These are phyloP conservation scores for Trichoderma asperellum DNA, from an alignment of 2,329 filamentous ascomycete genomes.

Conservation along the genomic window DNA sequence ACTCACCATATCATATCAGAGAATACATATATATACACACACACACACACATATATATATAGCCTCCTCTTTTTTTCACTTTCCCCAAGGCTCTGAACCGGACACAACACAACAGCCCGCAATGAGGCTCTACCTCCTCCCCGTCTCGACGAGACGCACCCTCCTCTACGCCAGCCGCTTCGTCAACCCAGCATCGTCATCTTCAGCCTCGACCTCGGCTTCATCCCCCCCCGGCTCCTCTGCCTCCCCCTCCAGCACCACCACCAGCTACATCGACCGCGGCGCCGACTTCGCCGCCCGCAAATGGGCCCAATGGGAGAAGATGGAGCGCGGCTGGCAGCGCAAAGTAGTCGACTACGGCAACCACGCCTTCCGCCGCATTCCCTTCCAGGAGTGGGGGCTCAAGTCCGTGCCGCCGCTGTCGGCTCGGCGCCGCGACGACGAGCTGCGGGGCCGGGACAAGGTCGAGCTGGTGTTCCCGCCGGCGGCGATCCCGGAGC, in stretches of 20 bases:
- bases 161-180: constrained; percentile 89
- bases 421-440: constrained; percentile 65
- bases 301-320: constrained; percentile 87
- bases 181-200: constrained; percentile 47
- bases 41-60: no score
- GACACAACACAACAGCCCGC: constrained; percentile 34
- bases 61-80: neutral
- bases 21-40: neutral
- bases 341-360: constrained; percentile 83
- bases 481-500: constrained; percentile 65
- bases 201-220: neutral
- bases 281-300: constrained; percentile 70
- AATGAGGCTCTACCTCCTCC: constrained; percentile 94
- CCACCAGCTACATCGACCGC: constrained; percentile 65
- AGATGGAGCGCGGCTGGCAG: constrained; percentile 84
- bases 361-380: constrained; percentile 81
- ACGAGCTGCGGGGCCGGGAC: constrained; percentile 64
- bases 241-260: constrained; percentile 31
- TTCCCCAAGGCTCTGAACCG: neutral
- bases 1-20: neutral
- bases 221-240: neutral
- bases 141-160: constrained; percentile 86
- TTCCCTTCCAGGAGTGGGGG: constrained; percentile 97
- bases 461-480: constrained; percentile 80
- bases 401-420: constrained; percentile 91